Percentiles rank a stretch among this genome's conserved stretches.
Evolutionary conservation across 1,284 basidiomycete genomes (phyloP).

Genomic region (Quambalaria eucalypti): DNA sequence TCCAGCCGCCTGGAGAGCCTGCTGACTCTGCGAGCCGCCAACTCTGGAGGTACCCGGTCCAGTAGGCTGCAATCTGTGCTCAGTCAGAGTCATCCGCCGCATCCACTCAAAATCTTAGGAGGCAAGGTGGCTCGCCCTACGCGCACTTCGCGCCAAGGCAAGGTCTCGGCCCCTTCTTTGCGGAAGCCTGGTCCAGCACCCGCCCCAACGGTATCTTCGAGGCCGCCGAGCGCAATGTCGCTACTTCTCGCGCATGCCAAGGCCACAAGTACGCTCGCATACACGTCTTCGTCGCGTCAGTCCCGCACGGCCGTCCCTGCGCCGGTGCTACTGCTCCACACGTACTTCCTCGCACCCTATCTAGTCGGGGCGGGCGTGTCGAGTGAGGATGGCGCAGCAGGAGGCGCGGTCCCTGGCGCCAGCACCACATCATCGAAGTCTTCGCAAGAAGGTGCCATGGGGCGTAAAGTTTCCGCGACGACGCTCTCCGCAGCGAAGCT

Average conservation of each 20-base stretch:
- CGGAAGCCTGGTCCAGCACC: no score
- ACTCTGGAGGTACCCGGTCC: not conserved
- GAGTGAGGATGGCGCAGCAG: constrained; percentile 9
- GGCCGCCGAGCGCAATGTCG: constrained; percentile 22
- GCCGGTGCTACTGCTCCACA: constrained; percentile 23
- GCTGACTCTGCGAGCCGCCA: not conserved
- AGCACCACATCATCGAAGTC: constrained; percentile 1
- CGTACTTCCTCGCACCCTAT: constrained; percentile 37
- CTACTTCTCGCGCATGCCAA: constrained; percentile 29
- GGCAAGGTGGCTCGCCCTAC: no score
- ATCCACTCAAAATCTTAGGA: not conserved
- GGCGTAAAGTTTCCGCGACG: not conserved
- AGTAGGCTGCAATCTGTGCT: constrained; percentile 1
- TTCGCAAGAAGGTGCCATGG: not conserved
- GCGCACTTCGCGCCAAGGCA: no score
- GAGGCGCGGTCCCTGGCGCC: not conserved
- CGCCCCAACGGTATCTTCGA: no score
- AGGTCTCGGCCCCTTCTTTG: no score
- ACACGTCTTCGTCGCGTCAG: constrained; percentile 8
- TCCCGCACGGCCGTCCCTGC: constrained; percentile 13
- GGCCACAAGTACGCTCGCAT: constrained; percentile 12
- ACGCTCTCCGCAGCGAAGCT: constrained; percentile 6
- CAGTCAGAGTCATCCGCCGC: not conserved
- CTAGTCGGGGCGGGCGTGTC: constrained; percentile 16
- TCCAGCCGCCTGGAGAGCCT: not conserved